These are phyloP conservation scores for Xylaria curta DNA, from an alignment of 495 filamentous ascomycete species.

Conservation along the genomic window DNA sequence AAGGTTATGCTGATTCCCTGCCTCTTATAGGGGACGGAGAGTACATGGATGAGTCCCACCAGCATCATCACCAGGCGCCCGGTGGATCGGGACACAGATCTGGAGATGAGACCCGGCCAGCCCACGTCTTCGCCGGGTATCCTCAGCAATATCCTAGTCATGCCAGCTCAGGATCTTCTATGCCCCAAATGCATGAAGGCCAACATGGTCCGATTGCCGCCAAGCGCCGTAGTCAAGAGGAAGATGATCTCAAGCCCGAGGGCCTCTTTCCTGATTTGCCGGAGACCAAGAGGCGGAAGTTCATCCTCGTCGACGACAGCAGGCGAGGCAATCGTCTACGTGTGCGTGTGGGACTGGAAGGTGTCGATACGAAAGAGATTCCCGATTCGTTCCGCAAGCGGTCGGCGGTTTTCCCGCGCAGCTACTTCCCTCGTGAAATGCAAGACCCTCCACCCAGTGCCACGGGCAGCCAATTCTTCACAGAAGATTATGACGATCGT, in stretches of 20 bases:
- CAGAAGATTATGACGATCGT: constrained; percentile 57
- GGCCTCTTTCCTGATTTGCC: constrained; percentile 86
- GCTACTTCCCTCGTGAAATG: constrained; percentile 89
- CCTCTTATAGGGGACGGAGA: constrained; percentile 56
- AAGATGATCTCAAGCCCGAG: constrained; percentile 52
- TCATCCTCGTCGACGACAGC: constrained; percentile 91
- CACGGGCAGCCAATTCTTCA: constrained; percentile 70
- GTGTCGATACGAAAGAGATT: constrained; percentile 89
- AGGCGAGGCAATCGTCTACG: constrained; percentile 78
- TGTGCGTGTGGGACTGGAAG: constrained; percentile 85
- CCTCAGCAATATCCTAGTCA: constrained; percentile 64
- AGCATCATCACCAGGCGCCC: constrained; percentile 64
- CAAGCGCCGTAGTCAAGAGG: constrained; percentile 39
- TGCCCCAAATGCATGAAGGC: constrained; percentile 73
- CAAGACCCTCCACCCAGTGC: constrained; percentile 73
- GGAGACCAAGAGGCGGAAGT: constrained; percentile 88
- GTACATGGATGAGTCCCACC: constrained; percentile 61
- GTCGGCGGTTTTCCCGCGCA: constrained; percentile 88
- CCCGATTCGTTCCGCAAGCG: constrained; percentile 89
- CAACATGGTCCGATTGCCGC: constrained; percentile 48
- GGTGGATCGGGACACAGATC: constrained; percentile 42
- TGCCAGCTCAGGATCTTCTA: constrained; percentile 61
- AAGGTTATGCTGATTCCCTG: constrained; percentile 39
- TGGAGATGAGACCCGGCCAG: constrained; percentile 68
- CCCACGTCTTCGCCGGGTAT: constrained; percentile 81